Conservation (phyloP, 2,329 filamentous ascomycete genomes). For the Sporothrix schenckii region DNA sequence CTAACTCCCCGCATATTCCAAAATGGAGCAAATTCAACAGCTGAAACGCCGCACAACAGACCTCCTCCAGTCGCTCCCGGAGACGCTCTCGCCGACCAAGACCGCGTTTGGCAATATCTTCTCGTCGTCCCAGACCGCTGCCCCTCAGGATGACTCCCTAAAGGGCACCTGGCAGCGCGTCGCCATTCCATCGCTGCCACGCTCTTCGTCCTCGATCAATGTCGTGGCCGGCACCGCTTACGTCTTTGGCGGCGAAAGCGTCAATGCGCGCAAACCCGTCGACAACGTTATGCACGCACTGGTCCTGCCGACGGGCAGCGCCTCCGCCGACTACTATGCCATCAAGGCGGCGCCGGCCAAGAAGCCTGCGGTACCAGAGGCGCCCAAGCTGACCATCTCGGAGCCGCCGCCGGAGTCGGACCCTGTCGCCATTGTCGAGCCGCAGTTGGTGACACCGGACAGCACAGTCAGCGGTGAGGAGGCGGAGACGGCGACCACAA, state of each 20-base stretch:
- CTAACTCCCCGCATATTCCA: constrained; percentile 18
- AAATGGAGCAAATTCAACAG: constrained; percentile 57
- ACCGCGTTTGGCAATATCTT: constrained; percentile 26
- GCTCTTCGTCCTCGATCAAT: constrained; percentile 74
- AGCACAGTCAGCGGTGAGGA: background rate
- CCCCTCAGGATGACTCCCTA: constrained; percentile 43
- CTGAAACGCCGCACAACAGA: constrained; percentile 61
- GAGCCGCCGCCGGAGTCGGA: constrained; percentile 35
- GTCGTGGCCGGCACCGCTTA: constrained; percentile 59
- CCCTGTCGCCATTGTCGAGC: constrained; percentile 34
- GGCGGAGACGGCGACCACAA: constrained; percentile 36
- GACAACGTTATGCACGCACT: constrained; percentile 74
- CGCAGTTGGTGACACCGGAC: constrained; percentile 22
- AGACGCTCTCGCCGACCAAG: constrained; percentile 44
- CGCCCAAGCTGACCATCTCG: constrained; percentile 41
- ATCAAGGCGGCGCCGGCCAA: constrained; percentile 51
- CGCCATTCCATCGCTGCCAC: constrained; percentile 59
- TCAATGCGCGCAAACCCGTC: constrained; percentile 61
- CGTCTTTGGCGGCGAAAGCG: constrained; percentile 74
- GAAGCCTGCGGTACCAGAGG: background rate
- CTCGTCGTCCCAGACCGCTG: background rate
- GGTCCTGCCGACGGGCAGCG: constrained; percentile 60
- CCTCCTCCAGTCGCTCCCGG: constrained; percentile 54
- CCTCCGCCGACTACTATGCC: constrained; percentile 61
- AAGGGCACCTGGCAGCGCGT: constrained; percentile 66